Percentiles rank a stretch among this genome's conserved stretches.
Evolutionary conservation across 176 grass and related monocot genomes (phyloP).

Genomic region (Themeda triandra): DNA sequence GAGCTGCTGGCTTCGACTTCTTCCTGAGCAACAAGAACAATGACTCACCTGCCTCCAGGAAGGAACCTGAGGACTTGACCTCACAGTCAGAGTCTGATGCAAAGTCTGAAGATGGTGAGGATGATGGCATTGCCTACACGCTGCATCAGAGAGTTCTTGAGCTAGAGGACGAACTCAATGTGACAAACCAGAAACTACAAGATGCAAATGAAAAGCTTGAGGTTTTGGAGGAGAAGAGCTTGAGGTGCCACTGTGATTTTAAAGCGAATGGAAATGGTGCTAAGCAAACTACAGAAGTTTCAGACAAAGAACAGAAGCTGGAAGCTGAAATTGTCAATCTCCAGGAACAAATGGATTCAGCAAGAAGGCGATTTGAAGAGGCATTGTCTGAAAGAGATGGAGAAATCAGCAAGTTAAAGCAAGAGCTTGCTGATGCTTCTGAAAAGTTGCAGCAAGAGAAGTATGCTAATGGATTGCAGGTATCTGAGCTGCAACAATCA

Average conservation of each 20-base stretch:
- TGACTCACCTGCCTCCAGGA: conserved; percentile 33
- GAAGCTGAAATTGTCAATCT: conserved; percentile 28
- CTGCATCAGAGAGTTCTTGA: conserved; percentile 55
- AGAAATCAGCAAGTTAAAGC: conserved; percentile 29
- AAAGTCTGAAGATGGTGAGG: conserved; percentile 47
- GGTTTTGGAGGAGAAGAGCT: conserved; percentile 32
- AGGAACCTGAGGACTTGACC: conserved; percentile 32
- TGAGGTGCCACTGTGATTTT: conserved; percentile 31
- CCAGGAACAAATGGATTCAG: conserved; percentile 28
- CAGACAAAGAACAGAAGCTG: conserved; percentile 12
- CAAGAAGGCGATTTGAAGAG: conserved; percentile 18
- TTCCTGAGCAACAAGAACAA: conserved; percentile 50
- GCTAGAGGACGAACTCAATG: conserved; percentile 55
- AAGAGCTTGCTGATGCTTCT: conserved; percentile 31
- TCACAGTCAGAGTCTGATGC: conserved; percentile 61
- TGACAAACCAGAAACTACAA: conserved; percentile 11
- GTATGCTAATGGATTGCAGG: background rate
- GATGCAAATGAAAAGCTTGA: conserved; percentile 38
- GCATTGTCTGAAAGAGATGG: conserved; percentile 18
- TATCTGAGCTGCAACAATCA: conserved; percentile 20
- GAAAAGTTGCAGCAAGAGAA: conserved; percentile 27
- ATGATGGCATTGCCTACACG: conserved; percentile 58
- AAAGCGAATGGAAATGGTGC: conserved; percentile 23
- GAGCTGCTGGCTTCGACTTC: conserved; percentile 49
- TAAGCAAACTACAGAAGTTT: background rate